Evolutionary conservation across 768 basidiomycete species (phyloP).

Genomic region (Scleroderma citrinum): DNA sequence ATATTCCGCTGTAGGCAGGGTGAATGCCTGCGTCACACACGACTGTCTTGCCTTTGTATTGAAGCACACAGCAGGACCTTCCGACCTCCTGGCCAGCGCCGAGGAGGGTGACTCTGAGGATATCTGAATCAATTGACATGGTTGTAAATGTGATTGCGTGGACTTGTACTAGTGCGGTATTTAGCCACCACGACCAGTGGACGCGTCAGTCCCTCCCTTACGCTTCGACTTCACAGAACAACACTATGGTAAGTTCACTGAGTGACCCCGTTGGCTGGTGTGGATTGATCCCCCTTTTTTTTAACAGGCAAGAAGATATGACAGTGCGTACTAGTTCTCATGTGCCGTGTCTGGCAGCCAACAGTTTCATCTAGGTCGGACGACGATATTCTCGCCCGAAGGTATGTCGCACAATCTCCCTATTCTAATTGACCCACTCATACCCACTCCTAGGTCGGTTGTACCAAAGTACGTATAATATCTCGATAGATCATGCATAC

Average conservation of each 20-base stretch:
- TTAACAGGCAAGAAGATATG: slow-evolving; percentile 82
- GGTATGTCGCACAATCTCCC: slow-evolving; percentile 43
- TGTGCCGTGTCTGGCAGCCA: slow-evolving; percentile 9
- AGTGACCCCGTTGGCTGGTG: background rate
- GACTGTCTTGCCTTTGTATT: slow-evolving; percentile 84
- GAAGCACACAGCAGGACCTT: slow-evolving; percentile 89
- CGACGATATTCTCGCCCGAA: slow-evolving; percentile 99
- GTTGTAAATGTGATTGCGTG: background rate
- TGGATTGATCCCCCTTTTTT: background rate
- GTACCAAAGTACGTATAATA: slow-evolving; percentile 75
- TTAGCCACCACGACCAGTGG: background rate
- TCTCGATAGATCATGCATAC: background rate
- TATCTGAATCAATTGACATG: slow-evolving; percentile 48
- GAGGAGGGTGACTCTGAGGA: slow-evolving; percentile 75
- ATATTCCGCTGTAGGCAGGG: slow-evolving; percentile 89
- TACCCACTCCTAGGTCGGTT: slow-evolving; percentile 63
- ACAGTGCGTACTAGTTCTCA: slow-evolving; percentile 57
- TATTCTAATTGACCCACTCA: slow-evolving; percentile 6
- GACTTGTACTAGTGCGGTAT: too few relatives aligned
- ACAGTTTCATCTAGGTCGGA: slow-evolving; percentile 57
- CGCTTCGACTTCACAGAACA: slow-evolving; percentile 11
- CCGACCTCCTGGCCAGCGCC: slow-evolving; percentile 98
- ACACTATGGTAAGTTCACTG: slow-evolving; percentile 43
- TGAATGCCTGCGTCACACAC: slow-evolving; percentile 96
- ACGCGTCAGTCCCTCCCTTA: slow-evolving; percentile 20